A percentile compares a stretch with the other conserved stretches of the same genome.
phyloP scores from a whole-genome alignment of 164 flowering plant genomes.

The Vitis cinerea region DNA sequence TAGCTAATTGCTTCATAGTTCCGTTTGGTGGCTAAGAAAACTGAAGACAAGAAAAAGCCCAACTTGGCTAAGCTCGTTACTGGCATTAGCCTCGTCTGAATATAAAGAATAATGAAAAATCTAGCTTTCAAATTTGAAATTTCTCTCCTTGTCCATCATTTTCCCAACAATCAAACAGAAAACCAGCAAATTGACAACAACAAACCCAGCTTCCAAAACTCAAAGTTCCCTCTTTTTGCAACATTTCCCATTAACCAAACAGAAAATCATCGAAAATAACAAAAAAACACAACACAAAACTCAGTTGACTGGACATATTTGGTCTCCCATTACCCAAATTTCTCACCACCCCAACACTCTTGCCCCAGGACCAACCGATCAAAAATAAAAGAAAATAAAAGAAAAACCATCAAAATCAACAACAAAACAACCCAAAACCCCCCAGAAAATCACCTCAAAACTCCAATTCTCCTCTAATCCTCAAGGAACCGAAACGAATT shows the following conservation, averaged over 20 bases:
- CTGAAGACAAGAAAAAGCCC: not conserved
- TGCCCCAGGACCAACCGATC: no score
- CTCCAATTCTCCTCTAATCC: constrained; percentile 4
- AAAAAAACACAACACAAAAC: not conserved
- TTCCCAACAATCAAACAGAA: constrained; percentile 3
- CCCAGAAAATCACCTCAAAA: not conserved
- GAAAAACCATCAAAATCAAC: not conserved
- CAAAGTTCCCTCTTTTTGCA: not conserved
- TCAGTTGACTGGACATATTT: not conserved
- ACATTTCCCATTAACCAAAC: not conserved
- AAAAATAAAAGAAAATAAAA: not conserved
- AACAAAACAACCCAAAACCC: not conserved
- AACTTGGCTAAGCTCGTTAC: not conserved
- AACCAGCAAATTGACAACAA: no score
- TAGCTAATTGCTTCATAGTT: not conserved
- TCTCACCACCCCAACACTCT: not conserved
- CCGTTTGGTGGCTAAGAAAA: not conserved
- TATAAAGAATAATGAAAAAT: not conserved
- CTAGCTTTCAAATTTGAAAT: not conserved
- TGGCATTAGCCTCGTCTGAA: not conserved
- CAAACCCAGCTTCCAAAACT: not conserved
- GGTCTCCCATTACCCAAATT: not conserved
- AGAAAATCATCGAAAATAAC: not conserved
- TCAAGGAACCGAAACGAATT: not conserved
- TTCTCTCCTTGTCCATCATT: not conserved